Base-by-base conservation (phyloP, 768 basidiomycete species). In the Agaricus bisporus region DNA sequence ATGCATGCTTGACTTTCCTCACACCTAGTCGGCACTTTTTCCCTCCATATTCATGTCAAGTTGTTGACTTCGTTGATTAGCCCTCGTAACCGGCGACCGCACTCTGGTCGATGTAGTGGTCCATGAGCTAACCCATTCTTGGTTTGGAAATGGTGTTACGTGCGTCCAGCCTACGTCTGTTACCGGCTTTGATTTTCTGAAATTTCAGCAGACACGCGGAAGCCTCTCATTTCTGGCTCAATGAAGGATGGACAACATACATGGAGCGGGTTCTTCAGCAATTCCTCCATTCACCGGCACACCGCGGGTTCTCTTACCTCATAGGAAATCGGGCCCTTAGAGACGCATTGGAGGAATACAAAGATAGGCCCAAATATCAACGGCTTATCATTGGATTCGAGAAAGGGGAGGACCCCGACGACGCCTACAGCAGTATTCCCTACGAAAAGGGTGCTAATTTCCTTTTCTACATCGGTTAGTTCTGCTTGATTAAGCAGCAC, bases 221-320 rank as follows among this genome's bases (percentile, higher is more conserved):
- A 58, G 82, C 88, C 0, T 79, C 81, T 0, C 87, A 90, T 67
- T 91, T 91, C 70, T 91, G 89, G 88, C 80, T 93, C 37, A 93
- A 92, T 65, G 89, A 94, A 72, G 88, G 92, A 25, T 95, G 90
- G 87, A 97, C 95, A 29, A 94, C 90, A 0, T 98, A 94, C 63
- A 84, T 90, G 28, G 95, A 98, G 65, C 83, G 93, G 14, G 69
- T 95, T 7, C 72, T 95, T 42, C 82, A 82, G 45, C 76, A 84
- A 58, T 70, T 75, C 42, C 72, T 93, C 3, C 82, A 91, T 64
- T 80, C 86, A 0, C 82, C 88, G 15, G 83, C 83, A 2, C 81
- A 85, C 47, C 83, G 93, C 41, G 91, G 83, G 15, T 88, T 98
- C 63, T 81, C 83, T 7, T 95, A 77, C 67, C 71, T 91, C 56